Evolutionary conservation across 2,329 filamentous ascomycete genomes (phyloP).

Genomic region (Ophiostoma sp.): DNA sequence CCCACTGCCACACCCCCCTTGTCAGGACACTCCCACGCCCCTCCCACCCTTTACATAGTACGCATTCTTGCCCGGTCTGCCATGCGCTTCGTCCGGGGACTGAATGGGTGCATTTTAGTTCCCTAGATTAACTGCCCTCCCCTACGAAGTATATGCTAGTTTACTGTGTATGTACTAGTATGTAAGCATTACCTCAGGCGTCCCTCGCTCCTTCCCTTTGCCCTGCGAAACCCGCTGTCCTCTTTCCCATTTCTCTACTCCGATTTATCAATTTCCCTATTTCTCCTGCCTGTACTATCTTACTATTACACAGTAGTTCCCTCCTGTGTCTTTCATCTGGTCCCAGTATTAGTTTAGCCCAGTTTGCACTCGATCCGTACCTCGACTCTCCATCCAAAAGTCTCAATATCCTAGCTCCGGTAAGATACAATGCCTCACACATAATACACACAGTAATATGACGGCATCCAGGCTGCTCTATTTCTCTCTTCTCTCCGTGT

Average conservation of each 20-base stretch:
- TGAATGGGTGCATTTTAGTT: slow-evolving; percentile 12
- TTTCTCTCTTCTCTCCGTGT: not conserved
- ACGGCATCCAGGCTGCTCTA: not conserved
- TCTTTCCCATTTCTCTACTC: not conserved
- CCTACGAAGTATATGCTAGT: not conserved
- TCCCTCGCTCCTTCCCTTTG: not conserved
- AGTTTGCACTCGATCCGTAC: not conserved
- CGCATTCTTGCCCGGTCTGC: slow-evolving; percentile 24
- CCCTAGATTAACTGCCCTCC: slow-evolving; percentile 23
- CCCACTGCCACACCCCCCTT: slow-evolving; percentile 15
- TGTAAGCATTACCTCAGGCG: not conserved
- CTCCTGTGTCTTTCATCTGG: slow-evolving; percentile 1
- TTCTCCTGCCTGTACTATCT: not conserved
- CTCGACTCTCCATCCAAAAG: slow-evolving; percentile 4
- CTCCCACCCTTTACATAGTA: slow-evolving; percentile 16
- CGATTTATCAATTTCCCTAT: not conserved
- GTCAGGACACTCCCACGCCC: slow-evolving; percentile 14
- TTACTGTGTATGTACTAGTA: too few relatives aligned
- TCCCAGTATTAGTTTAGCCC: slow-evolving; percentile 5
- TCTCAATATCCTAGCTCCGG: not conserved
- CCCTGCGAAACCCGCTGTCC: not conserved
- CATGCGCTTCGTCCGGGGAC: slow-evolving; percentile 27
- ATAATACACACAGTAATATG: not conserved
- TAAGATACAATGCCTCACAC: not conserved
- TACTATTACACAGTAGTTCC: not conserved